Conservation (phyloP, 2,329 filamentous ascomycete genomes). For the Nigrospora oryzae region DNA sequence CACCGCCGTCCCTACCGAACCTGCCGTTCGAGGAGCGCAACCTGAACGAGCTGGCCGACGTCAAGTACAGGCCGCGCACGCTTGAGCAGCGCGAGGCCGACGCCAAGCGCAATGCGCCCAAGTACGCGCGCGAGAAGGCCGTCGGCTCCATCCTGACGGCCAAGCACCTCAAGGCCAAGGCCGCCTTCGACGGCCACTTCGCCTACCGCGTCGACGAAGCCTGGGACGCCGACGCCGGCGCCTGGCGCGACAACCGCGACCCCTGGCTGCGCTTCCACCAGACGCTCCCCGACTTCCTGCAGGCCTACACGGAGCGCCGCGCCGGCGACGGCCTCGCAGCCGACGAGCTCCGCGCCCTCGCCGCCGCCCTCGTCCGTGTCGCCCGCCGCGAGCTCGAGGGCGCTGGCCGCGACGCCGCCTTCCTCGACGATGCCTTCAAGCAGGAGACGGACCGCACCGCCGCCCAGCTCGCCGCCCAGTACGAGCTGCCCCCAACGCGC, state of each 20-base stretch:
- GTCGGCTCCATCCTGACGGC: constrained; percentile 10
- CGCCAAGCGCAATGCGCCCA: constrained; percentile 8
- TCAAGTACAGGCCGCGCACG: constrained; percentile 7
- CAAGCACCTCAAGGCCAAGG: constrained; percentile 10
- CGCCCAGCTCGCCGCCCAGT: constrained; percentile 3
- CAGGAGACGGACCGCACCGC: constrained; percentile 3
- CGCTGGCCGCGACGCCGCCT: constrained; percentile 5
- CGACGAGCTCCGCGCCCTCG: constrained; percentile 7
- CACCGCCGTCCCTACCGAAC: too few species aligned
- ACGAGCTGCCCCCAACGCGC: constrained; percentile 5
- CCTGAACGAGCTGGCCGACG: neutral
- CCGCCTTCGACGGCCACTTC: constrained; percentile 7
- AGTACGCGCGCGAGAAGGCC: constrained; percentile 8
- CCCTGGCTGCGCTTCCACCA: constrained; percentile 8
- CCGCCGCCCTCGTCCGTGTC: constrained; percentile 5
- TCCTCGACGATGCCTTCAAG: constrained; percentile 4
- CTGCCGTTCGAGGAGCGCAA: neutral
- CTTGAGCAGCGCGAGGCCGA: constrained; percentile 8
- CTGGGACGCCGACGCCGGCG: neutral
- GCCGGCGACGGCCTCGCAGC: constrained; percentile 4
- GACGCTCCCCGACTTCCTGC: constrained; percentile 8
- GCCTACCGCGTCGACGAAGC: constrained; percentile 5
- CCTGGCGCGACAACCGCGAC: constrained; percentile 3
- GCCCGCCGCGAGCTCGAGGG: constrained; percentile 9
- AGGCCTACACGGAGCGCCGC: constrained; percentile 4